Percentiles rank a stretch among this genome's conserved stretches.
Conservation (phyloP, 352 stramenopile species). For the Phytophthora hibernalis region DNA sequence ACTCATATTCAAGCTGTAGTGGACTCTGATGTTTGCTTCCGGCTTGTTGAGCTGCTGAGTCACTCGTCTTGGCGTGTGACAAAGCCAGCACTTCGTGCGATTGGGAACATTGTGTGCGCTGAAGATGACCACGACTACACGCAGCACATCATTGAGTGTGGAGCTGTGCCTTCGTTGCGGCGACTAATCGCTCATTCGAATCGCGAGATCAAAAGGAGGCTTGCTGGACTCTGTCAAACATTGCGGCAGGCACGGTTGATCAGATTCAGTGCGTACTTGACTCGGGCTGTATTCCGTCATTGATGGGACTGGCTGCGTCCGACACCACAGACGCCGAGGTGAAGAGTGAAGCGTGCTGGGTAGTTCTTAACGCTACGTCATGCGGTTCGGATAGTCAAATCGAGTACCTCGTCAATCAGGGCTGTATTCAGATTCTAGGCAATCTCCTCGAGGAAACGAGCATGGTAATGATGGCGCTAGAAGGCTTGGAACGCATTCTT, state of each 20-base stretch:
- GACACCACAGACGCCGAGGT: conserved; percentile 96
- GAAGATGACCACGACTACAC: conserved; percentile 95
- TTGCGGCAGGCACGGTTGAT: conserved; percentile 96
- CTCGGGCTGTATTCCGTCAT: conserved; percentile 94
- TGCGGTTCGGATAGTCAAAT: conserved; percentile 97
- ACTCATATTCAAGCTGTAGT: conserved; percentile 97
- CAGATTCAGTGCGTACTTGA: conserved; percentile 99
- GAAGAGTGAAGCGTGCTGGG: conserved; percentile 98
- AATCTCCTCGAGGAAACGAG: conserved; percentile 95
- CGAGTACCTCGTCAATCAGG: conserved; percentile 89
- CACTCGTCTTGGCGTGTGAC: conserved; percentile 95
- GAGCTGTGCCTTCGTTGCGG: conserved; percentile 93
- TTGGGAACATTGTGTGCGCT: conserved; percentile 99
- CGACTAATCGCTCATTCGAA: conserved; percentile 96
- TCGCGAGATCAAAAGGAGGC: conserved; percentile 99
- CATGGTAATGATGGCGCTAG: conserved; percentile 99
- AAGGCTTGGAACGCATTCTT: conserved; percentile 97
- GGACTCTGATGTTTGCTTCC: conserved; percentile 87
- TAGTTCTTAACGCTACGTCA: conserved; percentile 98
- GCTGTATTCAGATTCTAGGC: conserved; percentile 88
- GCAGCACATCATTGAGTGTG: conserved; percentile 97
- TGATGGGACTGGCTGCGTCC: conserved; percentile 94
- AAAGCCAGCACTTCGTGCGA: conserved; percentile 96
- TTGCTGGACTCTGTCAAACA: conserved; percentile 97
- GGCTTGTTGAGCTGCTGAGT: conserved; percentile 94